Conservation (phyloP, 257 asterid species). For the Fraxinus quadrangulata region DNA sequence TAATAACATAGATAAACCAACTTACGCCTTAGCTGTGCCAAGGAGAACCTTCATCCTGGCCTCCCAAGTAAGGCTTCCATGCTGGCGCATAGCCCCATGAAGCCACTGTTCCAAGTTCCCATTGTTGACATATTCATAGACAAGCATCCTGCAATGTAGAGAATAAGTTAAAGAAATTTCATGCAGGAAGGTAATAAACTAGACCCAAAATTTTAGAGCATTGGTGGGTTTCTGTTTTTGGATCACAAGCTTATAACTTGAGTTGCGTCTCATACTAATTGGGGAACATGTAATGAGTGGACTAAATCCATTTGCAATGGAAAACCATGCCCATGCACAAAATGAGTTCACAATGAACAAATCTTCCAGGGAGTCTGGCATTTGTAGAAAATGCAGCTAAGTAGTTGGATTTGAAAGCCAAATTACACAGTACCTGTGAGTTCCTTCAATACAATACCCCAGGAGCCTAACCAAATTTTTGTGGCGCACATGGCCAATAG, state of each 20-base stretch:
- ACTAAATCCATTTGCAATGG: neutral
- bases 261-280: neutral
- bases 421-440: constrained; percentile 67
- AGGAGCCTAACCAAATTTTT: constrained; percentile 93
- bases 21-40: constrained; percentile 98
- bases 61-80: constrained; percentile 92
- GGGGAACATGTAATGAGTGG: neutral
- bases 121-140: constrained; percentile 86
- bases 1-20: constrained; percentile 20
- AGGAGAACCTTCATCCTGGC: constrained; percentile 87
- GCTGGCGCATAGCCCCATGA: constrained; percentile 95
- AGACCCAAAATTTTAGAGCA: constrained; percentile 1
- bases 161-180: constrained; percentile 16
- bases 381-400: neutral
- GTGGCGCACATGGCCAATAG: constrained; percentile 94
- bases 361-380: neutral
- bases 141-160: constrained; percentile 57
- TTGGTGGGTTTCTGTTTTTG: neutral
- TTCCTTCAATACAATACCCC: constrained; percentile 98
- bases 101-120: constrained; percentile 98
- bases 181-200: neutral
- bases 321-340: neutral
- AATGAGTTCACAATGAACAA: neutral
- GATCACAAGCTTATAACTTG: neutral
- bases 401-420: neutral